These are phyloP conservation scores for Nothophytophthora sp. DNA, from an alignment of 352 stramenopile species.

Conservation along the genomic window DNA sequence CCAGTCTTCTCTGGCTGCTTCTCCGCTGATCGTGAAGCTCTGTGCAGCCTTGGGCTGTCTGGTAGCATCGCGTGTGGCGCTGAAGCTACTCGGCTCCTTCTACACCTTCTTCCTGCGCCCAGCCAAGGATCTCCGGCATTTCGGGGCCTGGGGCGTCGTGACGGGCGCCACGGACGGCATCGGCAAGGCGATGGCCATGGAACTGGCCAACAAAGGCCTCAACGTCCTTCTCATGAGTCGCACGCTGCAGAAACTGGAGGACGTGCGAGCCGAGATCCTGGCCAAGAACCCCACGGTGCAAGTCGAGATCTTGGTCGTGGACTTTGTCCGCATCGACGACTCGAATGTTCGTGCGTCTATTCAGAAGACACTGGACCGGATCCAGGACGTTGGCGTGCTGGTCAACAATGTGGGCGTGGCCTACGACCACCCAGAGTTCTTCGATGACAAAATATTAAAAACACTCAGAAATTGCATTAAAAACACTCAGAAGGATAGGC, in stretches of 20 bases:
- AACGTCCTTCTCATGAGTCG: conserved; percentile 98
- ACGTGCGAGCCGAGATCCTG: conserved; percentile 94
- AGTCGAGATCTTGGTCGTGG: conserved; percentile 89
- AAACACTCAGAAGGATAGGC: no score
- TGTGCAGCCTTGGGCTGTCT: conserved; percentile 45
- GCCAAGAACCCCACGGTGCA: conserved; percentile 90
- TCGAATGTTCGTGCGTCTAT: conserved; percentile 55
- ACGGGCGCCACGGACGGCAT: conserved; percentile 97
- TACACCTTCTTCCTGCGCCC: conserved; percentile 94
- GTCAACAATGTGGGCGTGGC: conserved; percentile 99
- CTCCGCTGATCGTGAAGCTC: conserved; percentile 44
- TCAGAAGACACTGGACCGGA: conserved; percentile 52
- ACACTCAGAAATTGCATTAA: no score
- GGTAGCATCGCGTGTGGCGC: conserved; percentile 49
- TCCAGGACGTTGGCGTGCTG: conserved; percentile 96
- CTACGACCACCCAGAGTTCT: conserved; percentile 98
- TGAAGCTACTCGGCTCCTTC: conserved; percentile 50
- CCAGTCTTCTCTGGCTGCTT: conserved; percentile 28
- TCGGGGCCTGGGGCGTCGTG: conserved; percentile 97
- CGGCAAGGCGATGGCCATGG: conserved; percentile 91
- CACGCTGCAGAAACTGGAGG: conserved; percentile 96
- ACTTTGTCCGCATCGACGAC: conserved; percentile 94
- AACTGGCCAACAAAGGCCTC: conserved; percentile 97
- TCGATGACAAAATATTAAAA: no score
- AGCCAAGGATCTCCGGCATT: conserved; percentile 92